Evolutionary conservation across 179 eudicot genomes (phyloP), one percentile per base, ranked within the genome.

Genomic region (Beta lomatogona): DNA sequence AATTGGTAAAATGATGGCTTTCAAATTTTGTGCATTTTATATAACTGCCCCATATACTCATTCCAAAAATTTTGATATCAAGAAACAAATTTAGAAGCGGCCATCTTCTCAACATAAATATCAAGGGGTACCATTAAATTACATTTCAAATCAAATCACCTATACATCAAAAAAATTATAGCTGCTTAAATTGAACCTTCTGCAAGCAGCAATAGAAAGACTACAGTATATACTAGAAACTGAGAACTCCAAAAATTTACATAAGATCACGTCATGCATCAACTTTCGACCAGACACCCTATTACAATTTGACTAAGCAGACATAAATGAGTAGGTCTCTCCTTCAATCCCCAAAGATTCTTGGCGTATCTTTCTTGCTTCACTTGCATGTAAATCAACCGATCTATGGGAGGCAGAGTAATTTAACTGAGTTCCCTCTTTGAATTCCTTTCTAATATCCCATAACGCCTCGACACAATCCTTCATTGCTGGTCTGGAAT

Each of bases 401-500:
- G 93, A 87, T 74, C 85, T 77, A 59, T 61, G 79, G 18, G 82
- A 71, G 59, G 88, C 22, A 16, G 82, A 54, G 71, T 61, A 71
- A 25, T 46, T 59, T 52, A 53, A 54, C 21, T 63, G 60, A n/a
- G 76, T 36, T 64, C 79, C 69, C 36, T 88, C 91, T 61, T 74
- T 84, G 58, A 84, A 82, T n/a, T 88, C 91, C 82, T 86, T 92
- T 79, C 97, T 83, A 48, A 92, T 86, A 41, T 71, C 73, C 97
- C 97, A 92, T 57, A 93, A 82, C 22, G 78, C 81, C 82, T 92
- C 92, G 3, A 86, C 93, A 13, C 96, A 93, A 53, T 88, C 87
- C 81, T 84, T 90, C 97, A 93, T 93, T 14, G 88, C 67, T 6
- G 97, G 97, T 85, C 97, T 88, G 21, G 90, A 73, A 44, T 81